These are phyloP conservation scores for Fusarium zealandicum DNA, from an alignment of 2,329 filamentous ascomycete species.

Conservation along the genomic window DNA sequence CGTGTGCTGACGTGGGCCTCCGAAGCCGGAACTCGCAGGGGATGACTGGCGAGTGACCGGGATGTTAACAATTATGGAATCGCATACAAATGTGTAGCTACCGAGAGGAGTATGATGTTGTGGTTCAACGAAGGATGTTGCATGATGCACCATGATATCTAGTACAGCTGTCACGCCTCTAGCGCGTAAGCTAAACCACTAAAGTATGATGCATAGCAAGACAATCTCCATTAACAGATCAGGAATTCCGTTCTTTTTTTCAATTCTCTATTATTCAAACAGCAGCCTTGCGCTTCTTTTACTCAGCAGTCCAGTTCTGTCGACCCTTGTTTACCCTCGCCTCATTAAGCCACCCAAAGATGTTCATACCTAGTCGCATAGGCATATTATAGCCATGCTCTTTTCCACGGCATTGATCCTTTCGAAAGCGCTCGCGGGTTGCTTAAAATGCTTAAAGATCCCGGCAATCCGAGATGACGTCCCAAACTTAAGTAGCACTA, in stretches of 20 bases:
- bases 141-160: no score
- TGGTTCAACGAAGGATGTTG: no score
- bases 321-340: neutral
- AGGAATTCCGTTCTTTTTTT: no score
- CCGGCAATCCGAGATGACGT: conserved; percentile 58
- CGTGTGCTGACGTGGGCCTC: neutral
- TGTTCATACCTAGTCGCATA: conserved; percentile 15
- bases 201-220: no score
- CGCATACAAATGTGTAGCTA: no score
- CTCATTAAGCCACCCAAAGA: conserved; percentile 22
- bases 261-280: neutral
- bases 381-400: conserved; percentile 23
- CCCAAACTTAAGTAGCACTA: conserved; percentile 62
- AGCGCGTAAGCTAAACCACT: no score
- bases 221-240: no score
- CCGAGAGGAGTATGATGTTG: no score
- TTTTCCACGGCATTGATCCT: conserved; percentile 13
- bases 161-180: no score
- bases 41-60: neutral
- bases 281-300: conserved; percentile 9
- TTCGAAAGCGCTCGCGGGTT: conserved; percentile 5
- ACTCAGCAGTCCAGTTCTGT: conserved; percentile 17
- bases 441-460: conserved; percentile 49
- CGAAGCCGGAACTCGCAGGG: neutral
- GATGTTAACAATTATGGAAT: no score